Evolutionary conservation across 2,329 filamentous ascomycete genomes (phyloP).

Genomic region (Colletotrichum australisinense): DNA sequence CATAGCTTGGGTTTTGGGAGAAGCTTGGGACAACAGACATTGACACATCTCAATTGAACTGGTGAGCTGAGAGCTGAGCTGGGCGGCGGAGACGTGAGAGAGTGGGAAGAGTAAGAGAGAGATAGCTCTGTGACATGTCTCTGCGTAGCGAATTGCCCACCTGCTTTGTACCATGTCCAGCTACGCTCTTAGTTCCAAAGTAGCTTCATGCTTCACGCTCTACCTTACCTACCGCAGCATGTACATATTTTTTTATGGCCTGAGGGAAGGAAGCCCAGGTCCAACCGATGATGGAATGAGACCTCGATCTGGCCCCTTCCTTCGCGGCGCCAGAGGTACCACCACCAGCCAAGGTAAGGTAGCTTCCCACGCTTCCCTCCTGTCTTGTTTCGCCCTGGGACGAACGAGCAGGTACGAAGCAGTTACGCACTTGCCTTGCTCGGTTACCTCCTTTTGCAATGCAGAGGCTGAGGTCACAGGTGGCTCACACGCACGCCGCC

Average conservation of each 20-base stretch:
- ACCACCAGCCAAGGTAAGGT: slow-evolving; percentile 15
- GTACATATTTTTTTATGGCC: neutral
- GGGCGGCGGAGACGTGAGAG: neutral
- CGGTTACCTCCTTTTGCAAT: slow-evolving; percentile 16
- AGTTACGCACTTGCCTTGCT: slow-evolving; percentile 16
- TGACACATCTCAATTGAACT: neutral
- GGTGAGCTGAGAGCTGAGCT: neutral
- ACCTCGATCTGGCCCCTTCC: slow-evolving; percentile 26
- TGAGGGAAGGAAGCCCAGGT: slow-evolving; percentile 1
- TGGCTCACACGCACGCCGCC: slow-evolving; percentile 19
- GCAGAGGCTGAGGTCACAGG: slow-evolving; percentile 33
- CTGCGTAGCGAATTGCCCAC: neutral
- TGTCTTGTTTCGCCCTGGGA: slow-evolving; percentile 25
- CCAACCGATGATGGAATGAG: slow-evolving; percentile 32
- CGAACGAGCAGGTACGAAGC: neutral
- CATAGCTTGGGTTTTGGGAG: neutral
- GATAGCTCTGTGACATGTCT: slow-evolving; percentile 2
- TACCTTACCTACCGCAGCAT: too few relatives aligned
- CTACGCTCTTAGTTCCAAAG: neutral
- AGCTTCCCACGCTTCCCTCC: neutral
- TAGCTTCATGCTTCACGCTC: neutral
- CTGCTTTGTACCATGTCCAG: slow-evolving; percentile 1
- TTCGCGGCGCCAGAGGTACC: neutral
- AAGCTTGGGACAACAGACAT: slow-evolving; percentile 4
- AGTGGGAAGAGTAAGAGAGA: neutral